Percentiles rank a stretch among this genome's conserved stretches.
Conservation (phyloP, 345 rosid species). For the Brassica carinata region DNA sequence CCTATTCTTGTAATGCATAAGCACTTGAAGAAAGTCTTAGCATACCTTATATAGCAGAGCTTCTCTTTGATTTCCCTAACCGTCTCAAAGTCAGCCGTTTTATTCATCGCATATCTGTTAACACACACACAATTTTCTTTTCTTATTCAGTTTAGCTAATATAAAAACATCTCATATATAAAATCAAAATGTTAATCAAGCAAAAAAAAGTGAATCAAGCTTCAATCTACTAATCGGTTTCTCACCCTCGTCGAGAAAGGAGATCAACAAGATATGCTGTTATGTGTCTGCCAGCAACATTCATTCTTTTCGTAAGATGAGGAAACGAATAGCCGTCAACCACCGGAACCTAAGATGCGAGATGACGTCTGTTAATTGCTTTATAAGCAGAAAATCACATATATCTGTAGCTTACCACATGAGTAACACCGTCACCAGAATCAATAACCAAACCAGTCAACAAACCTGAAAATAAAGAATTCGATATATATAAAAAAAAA, state of each 20-base stretch:
- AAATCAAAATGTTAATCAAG: constrained; percentile 10
- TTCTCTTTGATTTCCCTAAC: constrained; percentile 95
- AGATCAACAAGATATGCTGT: constrained; percentile 94
- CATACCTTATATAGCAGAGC: constrained; percentile 89
- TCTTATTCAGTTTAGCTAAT: not conserved
- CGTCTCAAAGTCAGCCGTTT: constrained; percentile 89
- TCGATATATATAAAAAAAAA: not conserved
- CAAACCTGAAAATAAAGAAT: constrained; percentile 60
- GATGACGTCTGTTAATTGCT: constrained; percentile 26
- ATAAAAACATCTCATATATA: not conserved
- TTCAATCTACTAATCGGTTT: not conserved
- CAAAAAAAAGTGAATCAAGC: not conserved
- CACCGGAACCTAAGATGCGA: constrained; percentile 78
- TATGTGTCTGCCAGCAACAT: constrained; percentile 98
- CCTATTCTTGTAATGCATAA: not conserved
- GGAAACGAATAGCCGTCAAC: constrained; percentile 98
- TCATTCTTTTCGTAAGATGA: constrained; percentile 97
- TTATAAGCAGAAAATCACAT: constrained; percentile 1
- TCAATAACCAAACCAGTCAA: constrained; percentile 95
- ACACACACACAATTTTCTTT: constrained; percentile 21
- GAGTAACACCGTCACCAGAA: constrained; percentile 99
- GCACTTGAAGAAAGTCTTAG: constrained; percentile 8
- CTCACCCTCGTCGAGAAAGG: constrained; percentile 94
- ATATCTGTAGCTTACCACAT: constrained; percentile 66
- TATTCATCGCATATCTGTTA: constrained; percentile 89